Evolutionary conservation across 1,284 basidiomycete species (phyloP).

Genomic region (Malassezia dermatis): DNA sequence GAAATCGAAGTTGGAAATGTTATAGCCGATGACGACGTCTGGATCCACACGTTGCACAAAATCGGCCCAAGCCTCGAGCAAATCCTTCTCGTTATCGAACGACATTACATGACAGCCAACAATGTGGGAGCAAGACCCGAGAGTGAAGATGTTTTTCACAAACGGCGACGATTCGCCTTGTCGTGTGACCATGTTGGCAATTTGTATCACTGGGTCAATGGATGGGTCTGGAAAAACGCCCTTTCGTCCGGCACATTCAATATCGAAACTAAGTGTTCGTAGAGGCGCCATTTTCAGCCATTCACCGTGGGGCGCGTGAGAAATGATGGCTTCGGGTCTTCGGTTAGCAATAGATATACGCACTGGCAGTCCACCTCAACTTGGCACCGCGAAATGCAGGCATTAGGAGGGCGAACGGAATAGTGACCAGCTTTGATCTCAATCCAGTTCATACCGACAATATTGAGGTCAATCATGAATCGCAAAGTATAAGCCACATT

Average conservation of each 20-base stretch:
- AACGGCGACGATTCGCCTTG: slow-evolving; percentile 44
- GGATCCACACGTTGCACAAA: slow-evolving; percentile 45
- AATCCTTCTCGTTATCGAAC: slow-evolving; percentile 38
- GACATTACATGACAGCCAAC: slow-evolving; percentile 43
- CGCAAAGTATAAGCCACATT: slow-evolving; percentile 45
- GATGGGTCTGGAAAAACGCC: slow-evolving; percentile 44
- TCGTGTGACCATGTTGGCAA: slow-evolving; percentile 47
- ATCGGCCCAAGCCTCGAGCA: slow-evolving; percentile 43
- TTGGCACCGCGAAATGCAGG: slow-evolving; percentile 37
- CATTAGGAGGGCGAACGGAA: slow-evolving; percentile 27
- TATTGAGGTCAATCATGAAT: slow-evolving; percentile 47
- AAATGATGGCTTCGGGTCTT: slow-evolving; percentile 30
- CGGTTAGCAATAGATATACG: neutral
- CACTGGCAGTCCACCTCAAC: slow-evolving; percentile 40
- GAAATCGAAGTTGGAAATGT: slow-evolving; percentile 47
- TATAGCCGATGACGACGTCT: slow-evolving; percentile 47
- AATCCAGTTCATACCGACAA: slow-evolving; percentile 48
- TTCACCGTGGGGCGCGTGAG: slow-evolving; percentile 41
- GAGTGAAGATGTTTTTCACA: slow-evolving; percentile 46
- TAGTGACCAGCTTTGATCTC: slow-evolving; percentile 34
- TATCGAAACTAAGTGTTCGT: slow-evolving; percentile 46
- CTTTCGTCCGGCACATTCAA: slow-evolving; percentile 47
- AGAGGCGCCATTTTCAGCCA: slow-evolving; percentile 45
- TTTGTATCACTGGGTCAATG: slow-evolving; percentile 46
- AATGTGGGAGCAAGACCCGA: slow-evolving; percentile 45